Conservation (phyloP, 208 protist genomes). For the Herpetomonas samuelpessoai region DNA sequence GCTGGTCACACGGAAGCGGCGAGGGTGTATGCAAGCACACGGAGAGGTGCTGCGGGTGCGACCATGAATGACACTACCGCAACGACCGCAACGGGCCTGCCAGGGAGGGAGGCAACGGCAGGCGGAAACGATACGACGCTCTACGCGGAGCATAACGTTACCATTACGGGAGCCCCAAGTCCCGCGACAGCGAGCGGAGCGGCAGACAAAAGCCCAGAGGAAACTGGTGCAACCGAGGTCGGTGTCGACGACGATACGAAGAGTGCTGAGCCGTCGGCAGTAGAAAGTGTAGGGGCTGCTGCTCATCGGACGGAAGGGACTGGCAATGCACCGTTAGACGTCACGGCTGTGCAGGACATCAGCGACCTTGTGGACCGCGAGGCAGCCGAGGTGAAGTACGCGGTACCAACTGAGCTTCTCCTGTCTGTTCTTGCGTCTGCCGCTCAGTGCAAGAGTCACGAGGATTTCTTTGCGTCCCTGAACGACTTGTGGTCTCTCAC, state of each 20-base stretch:
- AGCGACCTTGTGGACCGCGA: slow-evolving; percentile 39
- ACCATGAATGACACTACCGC: background rate
- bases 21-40: too few species aligned
- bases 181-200: background rate
- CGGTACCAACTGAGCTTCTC: slow-evolving; percentile 27
- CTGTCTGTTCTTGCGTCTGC: slow-evolving; percentile 33
- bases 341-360: slow-evolving; percentile 15
- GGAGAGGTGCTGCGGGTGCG: too few species aligned
- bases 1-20: background rate
- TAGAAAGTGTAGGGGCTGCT: too few species aligned
- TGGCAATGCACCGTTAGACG: too few species aligned
- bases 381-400: slow-evolving; percentile 21
- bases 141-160: slow-evolving; percentile 33
- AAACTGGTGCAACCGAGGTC: too few species aligned
- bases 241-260: background rate
- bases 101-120: background rate
- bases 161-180: slow-evolving; percentile 28
- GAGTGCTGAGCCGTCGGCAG: too few species aligned
- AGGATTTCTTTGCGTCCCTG: slow-evolving; percentile 59
- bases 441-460: slow-evolving; percentile 36
- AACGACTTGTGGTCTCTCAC: slow-evolving; percentile 73
- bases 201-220: too few species aligned
- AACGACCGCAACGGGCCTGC: too few species aligned
- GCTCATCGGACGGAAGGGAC: too few species aligned
- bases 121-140: background rate